Base-by-base conservation (phyloP, 1,284 basidiomycete species). In the Ustilago crameri region DNA sequence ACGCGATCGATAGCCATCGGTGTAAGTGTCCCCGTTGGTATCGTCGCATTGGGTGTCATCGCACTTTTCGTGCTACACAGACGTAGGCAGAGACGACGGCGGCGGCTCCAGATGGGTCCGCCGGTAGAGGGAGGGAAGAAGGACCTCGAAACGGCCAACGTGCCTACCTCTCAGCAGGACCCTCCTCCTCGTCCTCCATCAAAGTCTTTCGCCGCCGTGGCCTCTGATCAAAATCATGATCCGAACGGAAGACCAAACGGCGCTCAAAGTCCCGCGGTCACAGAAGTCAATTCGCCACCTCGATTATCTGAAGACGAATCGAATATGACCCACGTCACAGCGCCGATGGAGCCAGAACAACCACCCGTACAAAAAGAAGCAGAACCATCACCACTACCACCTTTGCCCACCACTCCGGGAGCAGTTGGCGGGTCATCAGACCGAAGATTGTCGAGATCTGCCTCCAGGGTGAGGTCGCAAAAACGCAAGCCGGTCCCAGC, bases 401-500 rank as follows among this genome's bases (percentile, higher is more conserved):
- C 30, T 30, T 12, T 30, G 30, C 5, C 30, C 7, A 12, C 30
- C n/a, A n/a, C 12, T 30, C 30, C 30, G 30, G 12, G 12, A 30
- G 30, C 30, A 5, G 12, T 30, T 30, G 7, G 30, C 5, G 12
- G 30, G 7, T 30, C 30, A 7, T 40, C 50, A n/a, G 40, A 42
- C 3, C 12, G 18, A 22, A 17, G 24, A 40, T 4, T 20, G 4
- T 37, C 20, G 23, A 14, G 26, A 46, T 34, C 27, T 15, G 9
- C 22, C 2, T 9, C n/a, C 2, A 23, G 57, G 42, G 49, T 18
- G 9, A 60, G 24, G 3, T 60, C 63, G 24, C 22, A 57, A 22
- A 66, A 60, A 35, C 56, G 63, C 27, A 66, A 66, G 17, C 63
- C 63, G 5, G 56, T 59, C 4, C 63, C 63, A 15, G 44, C 44